Percentiles rank a stretch among this genome's conserved stretches.
Conservation (phyloP, 1,139 yeast genomes). For the Diutina neorugosa region DNA sequence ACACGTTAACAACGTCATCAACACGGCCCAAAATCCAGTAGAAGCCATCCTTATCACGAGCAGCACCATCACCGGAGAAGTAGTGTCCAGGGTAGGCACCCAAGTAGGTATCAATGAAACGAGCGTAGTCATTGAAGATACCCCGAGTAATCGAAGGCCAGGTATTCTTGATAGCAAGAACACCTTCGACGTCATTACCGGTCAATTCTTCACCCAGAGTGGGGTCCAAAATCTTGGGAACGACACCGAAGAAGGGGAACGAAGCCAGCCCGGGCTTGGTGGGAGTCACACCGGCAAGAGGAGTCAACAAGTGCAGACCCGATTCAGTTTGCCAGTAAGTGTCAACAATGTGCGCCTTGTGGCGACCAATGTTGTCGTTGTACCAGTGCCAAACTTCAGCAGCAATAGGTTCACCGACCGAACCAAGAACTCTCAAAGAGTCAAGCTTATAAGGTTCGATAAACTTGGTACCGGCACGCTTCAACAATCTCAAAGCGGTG, state of each 20-base stretch:
- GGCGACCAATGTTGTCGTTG: constrained; percentile 65
- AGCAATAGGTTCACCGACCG: constrained; percentile 90
- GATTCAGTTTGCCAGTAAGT: constrained; percentile 84
- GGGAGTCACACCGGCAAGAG: constrained; percentile 62
- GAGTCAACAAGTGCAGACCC: constrained; percentile 62
- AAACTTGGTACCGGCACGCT: constrained; percentile 60
- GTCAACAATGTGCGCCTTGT: constrained; percentile 62
- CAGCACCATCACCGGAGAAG: constrained; percentile 74
- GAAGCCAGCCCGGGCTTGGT: constrained; percentile 76
- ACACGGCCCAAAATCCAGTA: constrained; percentile 76
- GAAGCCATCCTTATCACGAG: constrained; percentile 65
- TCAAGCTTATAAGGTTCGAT: constrained; percentile 55
- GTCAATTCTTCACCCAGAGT: constrained; percentile 54
- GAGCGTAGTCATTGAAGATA: constrained; percentile 55
- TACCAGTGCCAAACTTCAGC: constrained; percentile 94
- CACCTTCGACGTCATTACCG: constrained; percentile 62
- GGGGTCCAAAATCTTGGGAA: constrained; percentile 59
- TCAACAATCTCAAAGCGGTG: constrained; percentile 66
- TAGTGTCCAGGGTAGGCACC: constrained; percentile 59
- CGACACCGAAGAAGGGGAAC: constrained; percentile 66
- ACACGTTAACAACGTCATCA: constrained; percentile 73
- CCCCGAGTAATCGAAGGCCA: constrained; percentile 81
- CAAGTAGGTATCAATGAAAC: constrained; percentile 61
- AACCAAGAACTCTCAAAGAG: constrained; percentile 62
- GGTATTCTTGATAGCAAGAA: constrained; percentile 52